These are phyloP conservation scores for Wickerhamiella kurtzmanii DNA, from an alignment of 805 yeast genomes.

Conservation along the genomic window DNA sequence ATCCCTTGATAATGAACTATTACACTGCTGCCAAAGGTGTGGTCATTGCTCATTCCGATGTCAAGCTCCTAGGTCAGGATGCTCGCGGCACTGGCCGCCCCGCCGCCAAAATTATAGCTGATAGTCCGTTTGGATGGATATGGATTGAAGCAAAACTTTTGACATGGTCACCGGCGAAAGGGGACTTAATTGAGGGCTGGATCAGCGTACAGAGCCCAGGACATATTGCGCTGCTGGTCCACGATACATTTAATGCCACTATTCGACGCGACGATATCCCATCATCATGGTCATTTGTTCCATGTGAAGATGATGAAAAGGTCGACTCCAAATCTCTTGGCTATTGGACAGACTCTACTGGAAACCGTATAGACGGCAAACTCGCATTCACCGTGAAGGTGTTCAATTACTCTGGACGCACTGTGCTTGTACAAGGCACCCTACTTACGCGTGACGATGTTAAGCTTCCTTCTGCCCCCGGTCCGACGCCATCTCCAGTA, in stretches of 20 bases:
- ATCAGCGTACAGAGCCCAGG: constrained; percentile 87
- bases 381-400: constrained; percentile 54
- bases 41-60: constrained; percentile 62
- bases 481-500: not conserved
- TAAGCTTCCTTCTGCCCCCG: constrained; percentile 7
- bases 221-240: constrained; percentile 80
- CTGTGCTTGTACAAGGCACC: constrained; percentile 82
- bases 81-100: constrained; percentile 31
- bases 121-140: constrained; percentile 74
- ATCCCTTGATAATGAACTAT: constrained; percentile 77
- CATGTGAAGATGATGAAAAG: constrained; percentile 40
- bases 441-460: constrained; percentile 16
- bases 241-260: constrained; percentile 90
- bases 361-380: constrained; percentile 68
- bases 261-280: constrained; percentile 80
- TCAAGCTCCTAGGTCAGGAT: constrained; percentile 37
- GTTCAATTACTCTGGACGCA: constrained; percentile 55
- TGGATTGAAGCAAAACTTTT: constrained; percentile 78
- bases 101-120: constrained; percentile 56
- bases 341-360: constrained; percentile 72
- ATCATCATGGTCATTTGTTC: constrained; percentile 70
- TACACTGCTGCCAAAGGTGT: constrained; percentile 65
- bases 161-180: constrained; percentile 83
- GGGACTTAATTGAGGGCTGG: constrained; percentile 76
- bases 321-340: constrained; percentile 50